These are phyloP conservation scores for Candida smagusa DNA, from an alignment of 1,139 yeast species.

Conservation along the genomic window DNA sequence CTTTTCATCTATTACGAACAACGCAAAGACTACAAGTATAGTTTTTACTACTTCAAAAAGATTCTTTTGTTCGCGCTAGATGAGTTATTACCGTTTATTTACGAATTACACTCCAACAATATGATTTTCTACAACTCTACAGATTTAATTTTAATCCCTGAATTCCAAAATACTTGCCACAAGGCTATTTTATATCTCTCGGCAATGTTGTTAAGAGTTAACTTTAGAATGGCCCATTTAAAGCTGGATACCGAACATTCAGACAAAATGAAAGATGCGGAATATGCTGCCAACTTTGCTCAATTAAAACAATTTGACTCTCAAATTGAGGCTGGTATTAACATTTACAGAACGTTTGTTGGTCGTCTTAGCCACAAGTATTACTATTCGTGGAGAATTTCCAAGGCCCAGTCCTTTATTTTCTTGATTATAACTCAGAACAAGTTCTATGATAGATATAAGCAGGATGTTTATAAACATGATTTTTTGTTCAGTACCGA, in stretches of 20 bases:
- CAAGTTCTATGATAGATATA: slow-evolving; percentile 9
- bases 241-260: slow-evolving; percentile 9
- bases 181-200: slow-evolving; percentile 32
- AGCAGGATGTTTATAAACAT: slow-evolving; percentile 3
- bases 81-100: slow-evolving; percentile 41
- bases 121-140: slow-evolving; percentile 20
- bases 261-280: slow-evolving; percentile 4
- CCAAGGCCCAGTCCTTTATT: slow-evolving; percentile 34
- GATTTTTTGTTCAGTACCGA: slow-evolving; percentile 4
- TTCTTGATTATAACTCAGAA: slow-evolving; percentile 7
- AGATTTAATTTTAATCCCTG: slow-evolving; percentile 43
- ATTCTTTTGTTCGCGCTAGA: slow-evolving; percentile 23
- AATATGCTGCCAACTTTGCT: slow-evolving; percentile 8
- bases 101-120: slow-evolving; percentile 29
- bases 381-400: slow-evolving; percentile 51
- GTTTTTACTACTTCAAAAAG: slow-evolving; percentile 37
- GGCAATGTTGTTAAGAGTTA: slow-evolving; percentile 20
- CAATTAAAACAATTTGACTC: slow-evolving; percentile 6
- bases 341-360: slow-evolving; percentile 10
- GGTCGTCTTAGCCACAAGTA: slow-evolving; percentile 33
- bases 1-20: slow-evolving; percentile 41
- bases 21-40: slow-evolving; percentile 20
- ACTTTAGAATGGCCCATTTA: slow-evolving; percentile 7
- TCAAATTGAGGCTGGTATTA: slow-evolving; percentile 5
- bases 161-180: slow-evolving; percentile 37